Evolutionary conservation across 2,329 filamentous ascomycete genomes (phyloP).

Genomic region (Penicillium rolfsii): DNA sequence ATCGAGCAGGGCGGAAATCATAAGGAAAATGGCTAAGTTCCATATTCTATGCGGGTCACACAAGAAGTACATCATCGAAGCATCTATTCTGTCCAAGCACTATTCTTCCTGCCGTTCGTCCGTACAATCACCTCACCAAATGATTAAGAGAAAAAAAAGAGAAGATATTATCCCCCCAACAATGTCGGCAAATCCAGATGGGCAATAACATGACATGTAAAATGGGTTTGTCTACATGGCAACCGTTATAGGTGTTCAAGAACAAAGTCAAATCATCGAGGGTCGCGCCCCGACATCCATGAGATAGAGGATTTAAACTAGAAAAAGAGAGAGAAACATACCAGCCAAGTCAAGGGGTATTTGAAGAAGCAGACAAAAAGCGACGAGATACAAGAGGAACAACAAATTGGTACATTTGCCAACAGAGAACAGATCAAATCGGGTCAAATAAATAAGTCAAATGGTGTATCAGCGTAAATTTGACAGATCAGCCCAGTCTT

Average conservation of each 20-base stretch:
- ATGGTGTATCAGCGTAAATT: constrained; percentile 15
- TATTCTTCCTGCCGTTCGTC: not conserved
- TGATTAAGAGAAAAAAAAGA: constrained; percentile 2
- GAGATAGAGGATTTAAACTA: not conserved
- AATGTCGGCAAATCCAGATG: not conserved
- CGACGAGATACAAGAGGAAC: not conserved
- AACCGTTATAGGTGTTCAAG: not conserved
- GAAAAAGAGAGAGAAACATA: constrained; percentile 24
- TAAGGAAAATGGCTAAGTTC: not conserved
- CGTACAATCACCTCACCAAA: constrained; percentile 11
- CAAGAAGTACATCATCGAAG: not conserved
- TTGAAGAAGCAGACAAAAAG: constrained; percentile 8
- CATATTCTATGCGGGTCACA: not conserved
- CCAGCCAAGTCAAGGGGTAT: constrained; percentile 30
- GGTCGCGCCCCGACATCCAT: not conserved
- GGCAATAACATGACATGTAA: not conserved
- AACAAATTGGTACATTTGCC: not conserved
- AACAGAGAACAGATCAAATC: constrained; percentile 6
- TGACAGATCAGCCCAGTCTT: constrained; percentile 9
- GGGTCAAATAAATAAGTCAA: constrained; percentile 11
- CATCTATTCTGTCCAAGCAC: too few species aligned
- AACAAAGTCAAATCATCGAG: not conserved
- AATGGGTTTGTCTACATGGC: not conserved
- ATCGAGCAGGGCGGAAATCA: not conserved
- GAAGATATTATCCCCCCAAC: not conserved